These are phyloP conservation scores for Pseudoturritis turrita DNA, from an alignment of 345 rosid species.

Conservation along the genomic window DNA sequence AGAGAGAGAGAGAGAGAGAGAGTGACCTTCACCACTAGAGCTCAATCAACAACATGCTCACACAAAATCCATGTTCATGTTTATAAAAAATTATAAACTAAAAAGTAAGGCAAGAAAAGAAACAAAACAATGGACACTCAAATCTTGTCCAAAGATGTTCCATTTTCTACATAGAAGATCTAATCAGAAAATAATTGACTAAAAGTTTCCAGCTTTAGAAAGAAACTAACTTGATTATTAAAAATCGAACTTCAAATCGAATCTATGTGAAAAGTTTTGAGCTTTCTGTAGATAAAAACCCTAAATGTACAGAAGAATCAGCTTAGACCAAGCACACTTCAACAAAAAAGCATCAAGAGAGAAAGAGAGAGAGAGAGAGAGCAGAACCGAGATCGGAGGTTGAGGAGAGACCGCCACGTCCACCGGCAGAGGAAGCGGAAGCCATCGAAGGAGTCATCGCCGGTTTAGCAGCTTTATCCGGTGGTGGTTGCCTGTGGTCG, in stretches of 20 bases:
- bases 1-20: slow-evolving; percentile 1
- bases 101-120: background rate
- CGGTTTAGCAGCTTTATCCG: slow-evolving; percentile 22
- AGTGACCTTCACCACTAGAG: background rate
- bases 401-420: slow-evolving; percentile 60
- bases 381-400: slow-evolving; percentile 84
- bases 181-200: background rate
- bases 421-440: slow-evolving; percentile 53
- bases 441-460: slow-evolving; percentile 48
- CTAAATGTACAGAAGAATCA: slow-evolving; percentile 9
- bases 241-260: too few relatives aligned
- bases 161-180: slow-evolving; percentile 1
- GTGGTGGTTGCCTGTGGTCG: slow-evolving; percentile 31
- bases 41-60: slow-evolving; percentile 27
- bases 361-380: slow-evolving; percentile 28
- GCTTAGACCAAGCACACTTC: background rate
- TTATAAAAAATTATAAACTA: background rate
- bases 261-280: background rate
- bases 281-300: slow-evolving; percentile 16
- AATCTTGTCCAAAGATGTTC: slow-evolving; percentile 7
- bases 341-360: background rate
- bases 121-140: background rate
- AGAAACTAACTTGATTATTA: slow-evolving; percentile 19
- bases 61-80: slow-evolving; percentile 10
- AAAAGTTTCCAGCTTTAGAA: slow-evolving; percentile 1